Conservation (phyloP, 148 eudicot species). For the Dysphania ambrosioides region DNA sequence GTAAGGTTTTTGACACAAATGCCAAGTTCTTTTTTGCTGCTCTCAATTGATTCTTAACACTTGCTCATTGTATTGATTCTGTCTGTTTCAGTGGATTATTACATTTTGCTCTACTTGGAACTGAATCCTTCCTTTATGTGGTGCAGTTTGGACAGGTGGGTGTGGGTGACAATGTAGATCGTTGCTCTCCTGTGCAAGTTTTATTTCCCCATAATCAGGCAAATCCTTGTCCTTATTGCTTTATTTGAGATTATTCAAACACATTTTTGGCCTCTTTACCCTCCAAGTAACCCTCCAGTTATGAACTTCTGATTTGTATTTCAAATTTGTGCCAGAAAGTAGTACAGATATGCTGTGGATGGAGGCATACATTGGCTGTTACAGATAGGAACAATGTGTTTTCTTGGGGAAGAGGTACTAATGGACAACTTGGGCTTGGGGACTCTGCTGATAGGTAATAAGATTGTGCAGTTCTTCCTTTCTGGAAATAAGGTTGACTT, state of each 20-base stretch:
- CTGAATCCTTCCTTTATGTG: constrained; percentile 13
- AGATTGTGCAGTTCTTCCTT: constrained; percentile 5
- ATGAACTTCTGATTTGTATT: constrained; percentile 2
- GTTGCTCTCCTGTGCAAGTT: constrained; percentile 79
- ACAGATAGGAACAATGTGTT: constrained; percentile 75
- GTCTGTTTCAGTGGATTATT: not conserved
- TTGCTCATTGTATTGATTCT: not conserved
- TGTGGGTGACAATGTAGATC: constrained; percentile 74
- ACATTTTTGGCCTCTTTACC: not conserved
- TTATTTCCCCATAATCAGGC: constrained; percentile 77
- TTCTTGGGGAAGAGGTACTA: constrained; percentile 99
- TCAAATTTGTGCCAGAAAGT: constrained; percentile 56
- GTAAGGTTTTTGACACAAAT: not conserved
- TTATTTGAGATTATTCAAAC: not conserved
- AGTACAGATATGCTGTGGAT: constrained; percentile 85
- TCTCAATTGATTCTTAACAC: not conserved
- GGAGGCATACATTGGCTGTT: constrained; percentile 96
- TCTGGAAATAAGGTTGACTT: not conserved
- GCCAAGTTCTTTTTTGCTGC: not conserved
- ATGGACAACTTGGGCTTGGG: constrained; percentile 95
- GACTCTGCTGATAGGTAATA: constrained; percentile 66
- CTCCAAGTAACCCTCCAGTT: not conserved
- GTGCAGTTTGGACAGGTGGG: constrained; percentile 99
- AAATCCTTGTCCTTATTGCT: constrained; percentile 21
- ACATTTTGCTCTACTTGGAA: not conserved